These are phyloP conservation scores for Xanthoceras sorbifolium DNA, from an alignment of 345 rosid genomes.

Conservation along the genomic window DNA sequence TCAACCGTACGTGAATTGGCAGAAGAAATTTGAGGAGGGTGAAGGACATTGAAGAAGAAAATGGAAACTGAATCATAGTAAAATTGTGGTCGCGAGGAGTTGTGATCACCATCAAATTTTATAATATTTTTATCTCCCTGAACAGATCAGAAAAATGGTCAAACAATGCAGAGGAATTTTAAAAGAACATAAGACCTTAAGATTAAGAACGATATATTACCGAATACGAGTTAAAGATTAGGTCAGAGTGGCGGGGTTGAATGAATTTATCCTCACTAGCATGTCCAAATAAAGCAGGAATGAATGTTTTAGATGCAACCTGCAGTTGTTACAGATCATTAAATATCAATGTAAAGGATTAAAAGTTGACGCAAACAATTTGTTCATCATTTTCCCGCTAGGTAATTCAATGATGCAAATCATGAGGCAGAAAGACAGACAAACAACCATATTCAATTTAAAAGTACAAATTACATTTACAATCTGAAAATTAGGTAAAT, in stretches of 20 bases:
- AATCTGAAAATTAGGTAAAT: constrained; percentile 9
- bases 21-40: constrained; percentile 71
- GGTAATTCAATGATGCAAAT: constrained; percentile 8
- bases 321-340: constrained; percentile 30
- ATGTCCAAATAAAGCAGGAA: constrained; percentile 95
- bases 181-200: not conserved
- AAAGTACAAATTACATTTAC: not conserved
- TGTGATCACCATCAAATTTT: constrained; percentile 95
- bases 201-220: constrained; percentile 40
- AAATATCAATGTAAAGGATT: not conserved
- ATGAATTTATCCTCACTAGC: constrained; percentile 90
- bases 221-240: constrained; percentile 68
- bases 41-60: constrained; percentile 89
- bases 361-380: not conserved
- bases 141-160: constrained; percentile 20
- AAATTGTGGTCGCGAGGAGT: constrained; percentile 88
- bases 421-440: not conserved
- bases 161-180: constrained; percentile 16
- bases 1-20: constrained; percentile 62
- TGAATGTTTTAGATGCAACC: constrained; percentile 88
- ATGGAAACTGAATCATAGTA: constrained; percentile 91
- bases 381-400: not conserved
- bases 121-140: constrained; percentile 98
- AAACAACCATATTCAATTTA: constrained; percentile 4
- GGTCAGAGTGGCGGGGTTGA: constrained; percentile 83